Percentiles rank a stretch among this genome's conserved stretches.
phyloP scores from a whole-genome alignment of 495 filamentous ascomycete genomes.

The Viridothelium virens region DNA sequence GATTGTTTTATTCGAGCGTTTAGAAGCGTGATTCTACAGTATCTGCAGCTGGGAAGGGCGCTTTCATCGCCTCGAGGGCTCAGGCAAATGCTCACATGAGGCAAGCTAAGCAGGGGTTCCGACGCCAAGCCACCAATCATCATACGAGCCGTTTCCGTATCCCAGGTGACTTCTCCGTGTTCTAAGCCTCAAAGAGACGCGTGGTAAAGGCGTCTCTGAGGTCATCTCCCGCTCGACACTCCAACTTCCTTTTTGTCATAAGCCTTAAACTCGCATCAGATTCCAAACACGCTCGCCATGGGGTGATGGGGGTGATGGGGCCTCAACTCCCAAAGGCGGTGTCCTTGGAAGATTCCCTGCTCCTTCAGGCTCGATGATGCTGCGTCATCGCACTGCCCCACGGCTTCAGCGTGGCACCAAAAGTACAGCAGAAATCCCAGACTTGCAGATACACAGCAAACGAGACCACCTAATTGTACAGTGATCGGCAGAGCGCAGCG shows the following conservation, averaged over 20 bases:
- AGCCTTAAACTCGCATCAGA: not conserved
- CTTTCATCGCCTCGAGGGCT: not conserved
- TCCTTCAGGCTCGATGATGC: not conserved
- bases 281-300: not conserved
- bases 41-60: not conserved
- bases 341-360: not conserved
- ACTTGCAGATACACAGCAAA: no score
- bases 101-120: slow-evolving; percentile 2
- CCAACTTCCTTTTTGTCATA: not conserved
- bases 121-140: not conserved
- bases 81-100: slow-evolving; percentile 4
- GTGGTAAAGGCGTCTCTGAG: not conserved
- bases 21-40: not conserved
- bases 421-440: no score
- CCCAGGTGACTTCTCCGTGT: not conserved
- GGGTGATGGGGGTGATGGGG: not conserved
- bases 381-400: not conserved
- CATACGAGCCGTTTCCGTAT: no score
- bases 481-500: no score
- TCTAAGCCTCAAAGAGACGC: slow-evolving; percentile 11
- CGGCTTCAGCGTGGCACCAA: not conserved
- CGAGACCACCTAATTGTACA: no score
- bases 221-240: not conserved
- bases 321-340: not conserved
- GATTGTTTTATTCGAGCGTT: not conserved